phyloP scores from a whole-genome alignment of 306 rosid species.

The Pterocarpus macrocarpus region DNA sequence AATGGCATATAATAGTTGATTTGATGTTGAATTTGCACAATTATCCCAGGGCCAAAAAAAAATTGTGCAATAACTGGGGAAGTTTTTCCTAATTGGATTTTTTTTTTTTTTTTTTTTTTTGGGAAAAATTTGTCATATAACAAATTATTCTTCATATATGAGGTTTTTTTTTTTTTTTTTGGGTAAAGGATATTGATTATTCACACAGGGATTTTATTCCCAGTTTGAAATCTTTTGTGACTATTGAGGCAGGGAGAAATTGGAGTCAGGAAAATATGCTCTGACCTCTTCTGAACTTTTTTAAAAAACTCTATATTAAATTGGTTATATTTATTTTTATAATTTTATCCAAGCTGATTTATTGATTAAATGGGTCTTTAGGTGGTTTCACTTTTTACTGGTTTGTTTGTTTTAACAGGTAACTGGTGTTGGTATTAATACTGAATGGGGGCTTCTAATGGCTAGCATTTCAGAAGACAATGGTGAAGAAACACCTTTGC shows the following conservation, averaged over 20 bases:
- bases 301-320: constrained; percentile 5
- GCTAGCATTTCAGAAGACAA: constrained; percentile 98
- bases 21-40: not conserved
- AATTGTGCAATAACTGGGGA: constrained; percentile 5
- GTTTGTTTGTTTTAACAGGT: constrained; percentile 62
- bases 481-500: constrained; percentile 99
- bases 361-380: constrained; percentile 13
- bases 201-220: constrained; percentile 1
- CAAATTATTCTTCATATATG: no score
- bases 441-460: constrained; percentile 99
- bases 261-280: not conserved
- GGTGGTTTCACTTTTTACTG: not conserved
- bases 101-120: constrained; percentile 3
- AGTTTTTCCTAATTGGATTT: constrained; percentile 25
- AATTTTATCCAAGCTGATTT: not conserved
- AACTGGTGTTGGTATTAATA: constrained; percentile 89
- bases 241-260: constrained; percentile 17
- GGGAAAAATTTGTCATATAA: not conserved
- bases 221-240: constrained; percentile 20
- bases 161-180: not conserved
- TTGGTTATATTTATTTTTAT: constrained; percentile 19
- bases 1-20: constrained; percentile 28
- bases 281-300: constrained; percentile 7
- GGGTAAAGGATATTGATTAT: constrained; percentile 11
- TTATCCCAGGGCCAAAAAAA: not conserved